Base-by-base conservation (phyloP, 176 grass and related monocot genomes). In the Juncus inflexus region DNA sequence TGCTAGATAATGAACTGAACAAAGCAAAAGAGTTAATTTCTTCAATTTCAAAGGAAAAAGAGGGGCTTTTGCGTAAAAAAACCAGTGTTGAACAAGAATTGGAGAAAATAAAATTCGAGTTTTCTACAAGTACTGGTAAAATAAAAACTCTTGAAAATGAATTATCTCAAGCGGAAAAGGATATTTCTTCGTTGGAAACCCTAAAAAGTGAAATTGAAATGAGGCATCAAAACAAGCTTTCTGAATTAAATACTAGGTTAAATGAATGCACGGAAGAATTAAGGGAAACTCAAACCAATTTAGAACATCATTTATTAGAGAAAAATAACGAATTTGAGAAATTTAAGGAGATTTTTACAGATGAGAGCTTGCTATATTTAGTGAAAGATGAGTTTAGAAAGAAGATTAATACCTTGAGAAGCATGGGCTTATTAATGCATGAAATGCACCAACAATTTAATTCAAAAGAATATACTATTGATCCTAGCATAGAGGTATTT, bases 31-130 rank as follows among this genome's bases (percentile, higher is more conserved):
- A 84, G 15, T 66, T 72, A 62, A 73, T 82, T 77, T 92, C 77
- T 84, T 89, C 63, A 70, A 77, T 63, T 84, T 73, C 72, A 74
- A 81, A 89, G 56, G 94, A 99, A 73, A 89, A 86, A 69, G 66
- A 15, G 50, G 79, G 74, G 72, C 68, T 92, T 36, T 81, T 86
- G 62, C 59, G 62, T 72, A 68, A 70, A 50, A 70, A 56, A 70
- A 40, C 62, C 74, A 74, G 70, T 86, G 41, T 82, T 70, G 77
- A 91, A 61, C 76, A 80, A 68, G 88, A 92, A 58, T 83, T 99
- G 66, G 80, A 86, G 78, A 92, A 85, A 81, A 85, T 74, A 75
- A 92, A 84, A 51, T 53, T 83, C 62, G 88, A 99, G 81, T 58
- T 61, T 72, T 78, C 66, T 74, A 60, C 66, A 61, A 65, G 43